These are phyloP conservation scores for Ganoderma resinaceum DNA, from an alignment of 1,284 basidiomycete genomes.

Conservation along the genomic window DNA sequence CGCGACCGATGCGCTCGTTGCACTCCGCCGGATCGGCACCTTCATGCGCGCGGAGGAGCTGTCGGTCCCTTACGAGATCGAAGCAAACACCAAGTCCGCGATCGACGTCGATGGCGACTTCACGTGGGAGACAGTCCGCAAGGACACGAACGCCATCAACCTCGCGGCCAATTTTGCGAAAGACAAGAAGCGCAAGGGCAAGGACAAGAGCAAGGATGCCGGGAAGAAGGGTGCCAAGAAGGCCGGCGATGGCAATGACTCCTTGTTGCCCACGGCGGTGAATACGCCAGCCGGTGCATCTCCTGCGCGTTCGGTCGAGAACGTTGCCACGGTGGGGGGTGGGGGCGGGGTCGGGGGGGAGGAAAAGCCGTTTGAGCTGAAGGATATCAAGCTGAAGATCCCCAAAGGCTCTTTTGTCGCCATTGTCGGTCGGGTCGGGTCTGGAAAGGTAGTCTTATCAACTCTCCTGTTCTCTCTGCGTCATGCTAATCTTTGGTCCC, in stretches of 20 bases:
- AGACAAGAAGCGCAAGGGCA: slow-evolving; percentile 17
- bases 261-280: slow-evolving; percentile 34
- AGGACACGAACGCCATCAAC: slow-evolving; percentile 35
- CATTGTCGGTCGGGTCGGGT: slow-evolving; percentile 77
- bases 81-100: slow-evolving; percentile 51
- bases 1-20: slow-evolving; percentile 67
- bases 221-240: slow-evolving; percentile 20
- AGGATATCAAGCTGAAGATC: slow-evolving; percentile 62
- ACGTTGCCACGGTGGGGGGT: background rate
- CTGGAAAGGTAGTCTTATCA: slow-evolving; percentile 61
- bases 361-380: slow-evolving; percentile 64
- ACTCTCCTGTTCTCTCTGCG: background rate
- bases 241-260: slow-evolving; percentile 4
- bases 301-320: slow-evolving; percentile 9
- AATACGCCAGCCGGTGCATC: slow-evolving; percentile 5
- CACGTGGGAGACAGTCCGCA: slow-evolving; percentile 65
- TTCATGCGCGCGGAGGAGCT: slow-evolving; percentile 76
- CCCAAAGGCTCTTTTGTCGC: slow-evolving; percentile 72
- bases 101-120: slow-evolving; percentile 72
- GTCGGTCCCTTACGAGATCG: slow-evolving; percentile 56
- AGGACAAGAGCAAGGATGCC: slow-evolving; percentile 18
- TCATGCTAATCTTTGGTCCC: background rate
- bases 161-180: slow-evolving; percentile 16
- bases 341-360: slow-evolving; percentile 24
- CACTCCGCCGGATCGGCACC: slow-evolving; percentile 61